A percentile compares a stretch with the other conserved stretches of the same genome.
Conservation (phyloP, 306 rosid genomes). For the Ammopiptanthus mongolicus region DNA sequence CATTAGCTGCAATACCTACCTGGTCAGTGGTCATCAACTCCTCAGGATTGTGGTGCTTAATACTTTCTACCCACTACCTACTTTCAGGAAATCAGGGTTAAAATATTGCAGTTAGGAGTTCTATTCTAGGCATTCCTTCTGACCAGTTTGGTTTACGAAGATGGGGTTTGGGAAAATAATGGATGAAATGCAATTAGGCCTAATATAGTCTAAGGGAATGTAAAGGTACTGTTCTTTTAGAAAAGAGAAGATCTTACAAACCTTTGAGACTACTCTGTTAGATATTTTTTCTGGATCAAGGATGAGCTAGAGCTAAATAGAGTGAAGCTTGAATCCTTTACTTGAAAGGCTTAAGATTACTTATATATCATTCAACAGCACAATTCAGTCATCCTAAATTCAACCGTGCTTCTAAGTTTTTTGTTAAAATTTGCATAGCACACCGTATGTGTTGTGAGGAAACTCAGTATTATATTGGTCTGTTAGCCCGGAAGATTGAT, state of each 20-base stretch:
- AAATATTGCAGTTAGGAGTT: not conserved
- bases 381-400: too few species aligned
- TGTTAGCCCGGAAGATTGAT: not conserved
- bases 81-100: not conserved
- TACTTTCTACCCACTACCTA: slow-evolving; percentile 14
- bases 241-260: not conserved
- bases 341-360: not conserved
- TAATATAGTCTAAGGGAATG: not conserved
- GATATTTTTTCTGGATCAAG: not conserved
- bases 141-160: not conserved
- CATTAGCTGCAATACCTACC: slow-evolving; percentile 6
- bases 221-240: not conserved
- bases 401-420: too few species aligned
- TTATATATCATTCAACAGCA: not conserved
- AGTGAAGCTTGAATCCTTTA: not conserved
- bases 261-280: not conserved
- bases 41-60: not conserved
- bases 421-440: too few species aligned
- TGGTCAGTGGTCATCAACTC: slow-evolving; percentile 18
- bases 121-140: not conserved
- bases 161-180: not conserved
- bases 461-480: not conserved
- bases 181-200: not conserved
- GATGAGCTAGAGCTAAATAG: not conserved
- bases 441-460: not conserved